These are phyloP conservation scores for Lenzites betulinus DNA, from an alignment of 768 basidiomycete species.

Conservation along the genomic window DNA sequence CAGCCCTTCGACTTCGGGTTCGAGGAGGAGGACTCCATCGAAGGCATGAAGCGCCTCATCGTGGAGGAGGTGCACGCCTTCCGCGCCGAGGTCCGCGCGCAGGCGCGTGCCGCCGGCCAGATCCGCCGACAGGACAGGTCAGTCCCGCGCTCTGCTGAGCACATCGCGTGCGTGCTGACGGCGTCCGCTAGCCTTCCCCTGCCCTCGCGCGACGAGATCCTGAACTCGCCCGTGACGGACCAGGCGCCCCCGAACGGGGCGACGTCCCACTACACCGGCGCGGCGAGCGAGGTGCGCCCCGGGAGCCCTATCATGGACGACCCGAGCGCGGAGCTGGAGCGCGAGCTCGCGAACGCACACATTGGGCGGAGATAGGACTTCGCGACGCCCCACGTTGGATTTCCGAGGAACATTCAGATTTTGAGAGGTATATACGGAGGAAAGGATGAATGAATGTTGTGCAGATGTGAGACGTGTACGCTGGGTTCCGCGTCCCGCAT, in stretches of 20 bases:
- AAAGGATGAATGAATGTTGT: background rate
- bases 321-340: conserved; percentile 82
- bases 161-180: background rate
- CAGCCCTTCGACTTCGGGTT: conserved; percentile 96
- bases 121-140: conserved; percentile 80
- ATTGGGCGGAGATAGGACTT: conserved; percentile 33
- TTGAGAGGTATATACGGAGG: background rate
- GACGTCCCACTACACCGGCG: conserved; percentile 67
- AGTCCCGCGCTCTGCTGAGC: conserved; percentile 10
- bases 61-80: conserved; percentile 90
- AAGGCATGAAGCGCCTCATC: conserved; percentile 96
- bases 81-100: conserved; percentile 87
- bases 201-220: conserved; percentile 78
- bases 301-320: conserved; percentile 81
- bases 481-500: background rate
- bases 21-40: conserved; percentile 94
- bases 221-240: conserved; percentile 74
- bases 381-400: no score
- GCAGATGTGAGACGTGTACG: background rate
- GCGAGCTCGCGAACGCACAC: conserved; percentile 79
- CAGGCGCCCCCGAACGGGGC: conserved; percentile 58
- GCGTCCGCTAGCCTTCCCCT: conserved; percentile 62
- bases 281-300: conserved; percentile 43
- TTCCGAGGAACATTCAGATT: background rate
- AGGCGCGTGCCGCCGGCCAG: conserved; percentile 71